Evolutionary conservation across 495 filamentous ascomycete species (phyloP), one percentile per base, ranked within the genome.

Genomic region (Tuber microsphaerosporum): DNA sequence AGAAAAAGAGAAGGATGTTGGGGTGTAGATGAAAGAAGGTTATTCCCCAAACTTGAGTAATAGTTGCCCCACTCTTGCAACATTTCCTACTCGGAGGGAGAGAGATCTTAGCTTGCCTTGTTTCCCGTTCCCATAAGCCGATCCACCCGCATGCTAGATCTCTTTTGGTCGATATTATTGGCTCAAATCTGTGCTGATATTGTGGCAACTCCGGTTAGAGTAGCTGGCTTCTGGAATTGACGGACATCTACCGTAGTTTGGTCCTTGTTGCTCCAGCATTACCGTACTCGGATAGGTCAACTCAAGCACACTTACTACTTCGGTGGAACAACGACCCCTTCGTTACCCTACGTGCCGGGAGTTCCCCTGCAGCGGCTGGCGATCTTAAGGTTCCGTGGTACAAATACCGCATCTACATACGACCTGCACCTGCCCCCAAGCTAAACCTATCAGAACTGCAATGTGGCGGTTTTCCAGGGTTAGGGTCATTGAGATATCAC

Each of bases 1-100:
- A 71, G 76, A 70, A 17, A n/a, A 71, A 75, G 39, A 75, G 70
- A 41, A 75, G 70, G 9, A 51, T 10, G 8, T 2, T 4, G 19
- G 0, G 19, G 46, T 22, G 46, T 2, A 51, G 20, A 10, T 10
- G 20, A 51, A 51, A 51, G 48, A 51, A 51, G 48, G 48, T 51
- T n/a, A 51, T 51, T 51, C 20, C 1, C 20, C 4, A 51, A 20
- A 51, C 48, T 20, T 51, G 48, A 3, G 7, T n/a, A 10, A 51
- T n/a, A 6, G 20, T 4, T 22, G 14, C 48, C 48, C 48, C 6
- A n/a, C 22, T 10, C 22, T 51, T 20, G 19, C 48, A 22, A 9
- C 48, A 48, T 6, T 22, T 22, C 19, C 46, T 8, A 48, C 5
- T 4, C 6, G 22, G 19, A 48, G 48, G 20, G 45, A 20, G 48